A percentile compares a stretch with the other conserved stretches of the same genome.
These are phyloP conservation scores for Vitellaria paradoxa DNA, from an alignment of 179 eudicot genomes.

Conservation along the genomic window DNA sequence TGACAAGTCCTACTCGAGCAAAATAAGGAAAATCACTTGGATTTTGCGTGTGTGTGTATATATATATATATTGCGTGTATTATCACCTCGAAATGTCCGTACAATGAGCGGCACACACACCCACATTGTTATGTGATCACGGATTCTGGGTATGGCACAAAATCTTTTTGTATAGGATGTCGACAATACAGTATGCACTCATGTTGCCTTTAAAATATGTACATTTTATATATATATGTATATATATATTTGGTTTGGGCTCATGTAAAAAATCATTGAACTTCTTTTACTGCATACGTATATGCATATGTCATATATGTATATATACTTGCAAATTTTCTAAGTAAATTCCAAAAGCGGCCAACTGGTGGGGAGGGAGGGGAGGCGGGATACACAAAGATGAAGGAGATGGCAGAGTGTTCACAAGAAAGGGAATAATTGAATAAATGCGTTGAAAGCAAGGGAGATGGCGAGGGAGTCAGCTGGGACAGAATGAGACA, in stretches of 20 bases:
- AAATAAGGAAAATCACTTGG: no score
- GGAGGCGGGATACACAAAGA: not conserved
- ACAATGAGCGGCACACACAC: not conserved
- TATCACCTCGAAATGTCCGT: not conserved
- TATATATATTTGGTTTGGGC: no score
- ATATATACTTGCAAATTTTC: no score
- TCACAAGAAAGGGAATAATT: not conserved
- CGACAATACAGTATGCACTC: no score
- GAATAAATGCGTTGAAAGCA: slow-evolving; percentile 1
- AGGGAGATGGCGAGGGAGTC: not conserved
- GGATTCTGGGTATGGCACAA: not conserved
- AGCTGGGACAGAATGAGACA: slow-evolving; percentile 7
- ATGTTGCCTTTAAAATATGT: no score
- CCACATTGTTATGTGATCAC: not conserved
- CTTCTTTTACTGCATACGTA: no score
- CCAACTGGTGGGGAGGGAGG: not conserved
- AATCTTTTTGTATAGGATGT: not conserved
- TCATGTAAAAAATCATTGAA: no score
- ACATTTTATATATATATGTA: no score
- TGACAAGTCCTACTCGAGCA: no score
- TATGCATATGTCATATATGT: no score
- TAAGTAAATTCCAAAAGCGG: not conserved
- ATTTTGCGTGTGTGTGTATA: no score
- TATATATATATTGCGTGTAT: no score
- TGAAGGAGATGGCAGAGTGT: not conserved